These are phyloP conservation scores for Rhizopus arrhizus DNA, from an alignment of 371 early-diverging fungal genomes.

Conservation along the genomic window DNA sequence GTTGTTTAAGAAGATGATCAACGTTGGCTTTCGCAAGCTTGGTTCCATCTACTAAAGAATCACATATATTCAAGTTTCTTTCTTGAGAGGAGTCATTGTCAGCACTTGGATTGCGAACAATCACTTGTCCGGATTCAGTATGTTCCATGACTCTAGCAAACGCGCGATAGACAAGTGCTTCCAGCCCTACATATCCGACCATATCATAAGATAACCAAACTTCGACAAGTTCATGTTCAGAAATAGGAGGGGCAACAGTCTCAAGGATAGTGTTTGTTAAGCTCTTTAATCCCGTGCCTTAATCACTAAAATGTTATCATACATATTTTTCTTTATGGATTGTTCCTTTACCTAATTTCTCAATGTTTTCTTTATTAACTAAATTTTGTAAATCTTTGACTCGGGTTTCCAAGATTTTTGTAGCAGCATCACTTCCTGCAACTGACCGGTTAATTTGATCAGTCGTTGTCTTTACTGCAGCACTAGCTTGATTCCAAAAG, in stretches of 20 bases:
- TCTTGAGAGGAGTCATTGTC: conserved; percentile 32
- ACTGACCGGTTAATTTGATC: conserved; percentile 50
- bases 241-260: conserved; percentile 69
- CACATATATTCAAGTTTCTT: conserved; percentile 61
- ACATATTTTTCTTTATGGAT: background rate
- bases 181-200: conserved; percentile 63
- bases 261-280: conserved; percentile 54
- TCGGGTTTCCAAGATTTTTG: conserved; percentile 61
- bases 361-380: conserved; percentile 66
- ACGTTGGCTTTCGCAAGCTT: conserved; percentile 52
- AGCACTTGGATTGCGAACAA: conserved; percentile 55
- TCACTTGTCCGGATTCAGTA: conserved; percentile 69
- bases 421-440: conserved; percentile 30
- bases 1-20: conserved; percentile 25
- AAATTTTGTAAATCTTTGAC: conserved; percentile 54
- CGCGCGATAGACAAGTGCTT: conserved; percentile 61
- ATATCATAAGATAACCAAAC: conserved; percentile 68
- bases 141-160: conserved; percentile 72
- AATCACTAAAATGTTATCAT: background rate
- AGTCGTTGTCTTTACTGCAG: conserved; percentile 54
- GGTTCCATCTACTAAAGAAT: conserved; percentile 58
- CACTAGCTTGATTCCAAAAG: conserved; percentile 54
- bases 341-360: conserved; percentile 45
- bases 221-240: conserved; percentile 70
- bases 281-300: conserved; percentile 40